A percentile compares a stretch with the other conserved stretches of the same genome.
phyloP scores from a whole-genome alignment of 768 basidiomycete genomes.

The Leucosporidium yakuticum region DNA sequence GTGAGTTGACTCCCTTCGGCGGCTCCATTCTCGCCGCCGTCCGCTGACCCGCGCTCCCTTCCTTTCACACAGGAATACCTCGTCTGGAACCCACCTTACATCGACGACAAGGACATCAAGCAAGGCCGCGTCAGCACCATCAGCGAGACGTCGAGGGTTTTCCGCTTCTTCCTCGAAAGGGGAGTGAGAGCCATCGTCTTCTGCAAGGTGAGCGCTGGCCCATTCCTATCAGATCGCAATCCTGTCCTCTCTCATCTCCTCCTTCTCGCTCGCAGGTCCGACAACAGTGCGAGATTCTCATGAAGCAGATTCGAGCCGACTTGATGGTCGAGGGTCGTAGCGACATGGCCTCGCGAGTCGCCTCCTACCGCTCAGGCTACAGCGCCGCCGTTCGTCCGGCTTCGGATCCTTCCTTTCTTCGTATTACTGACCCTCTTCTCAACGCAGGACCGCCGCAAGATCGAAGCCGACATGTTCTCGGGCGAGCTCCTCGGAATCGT shows the following conservation, averaged over 20 bases:
- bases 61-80: conserved; percentile 52
- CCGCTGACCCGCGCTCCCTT: neutral
- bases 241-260: neutral
- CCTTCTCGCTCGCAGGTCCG: conserved; percentile 54
- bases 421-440: neutral
- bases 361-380: conserved; percentile 81
- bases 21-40: too few species aligned
- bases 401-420: neutral
- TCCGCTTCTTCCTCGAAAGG: conserved; percentile 73
- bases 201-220: conserved; percentile 65
- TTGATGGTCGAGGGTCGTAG: conserved; percentile 66
- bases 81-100: conserved; percentile 64
- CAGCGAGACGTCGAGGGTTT: conserved; percentile 62
- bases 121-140: conserved; percentile 58
- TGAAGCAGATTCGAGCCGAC: conserved; percentile 67
- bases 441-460: conserved; percentile 66
- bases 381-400: conserved; percentile 54
- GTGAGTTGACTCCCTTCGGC: conserved; percentile 7
- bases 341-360: conserved; percentile 69
- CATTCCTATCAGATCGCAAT: too few species aligned
- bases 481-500: conserved; percentile 77
- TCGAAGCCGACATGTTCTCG: conserved; percentile 80
- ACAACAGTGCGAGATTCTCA: conserved; percentile 68
- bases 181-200: conserved; percentile 81
- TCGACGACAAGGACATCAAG: conserved; percentile 54